Evolutionary conservation across 202 grass and related monocot genomes (phyloP).

Genomic region (Miscanthus sacchariflorus): DNA sequence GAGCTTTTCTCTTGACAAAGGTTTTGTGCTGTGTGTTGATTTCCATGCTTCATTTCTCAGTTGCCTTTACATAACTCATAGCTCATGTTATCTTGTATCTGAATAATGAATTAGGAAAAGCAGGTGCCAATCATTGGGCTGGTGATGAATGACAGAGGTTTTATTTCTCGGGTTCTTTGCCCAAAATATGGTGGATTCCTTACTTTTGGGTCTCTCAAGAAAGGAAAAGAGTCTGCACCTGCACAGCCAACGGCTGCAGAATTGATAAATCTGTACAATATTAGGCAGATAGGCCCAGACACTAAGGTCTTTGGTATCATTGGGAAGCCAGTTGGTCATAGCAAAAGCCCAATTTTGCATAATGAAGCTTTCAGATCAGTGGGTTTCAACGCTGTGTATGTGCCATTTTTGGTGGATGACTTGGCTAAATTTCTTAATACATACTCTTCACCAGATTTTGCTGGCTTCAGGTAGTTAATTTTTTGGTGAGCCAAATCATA

Average conservation of each 20-base stretch:
- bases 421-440: constrained; percentile 80
- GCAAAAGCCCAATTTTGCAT: constrained; percentile 94
- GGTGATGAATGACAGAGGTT: constrained; percentile 92
- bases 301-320: constrained; percentile 91
- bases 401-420: constrained; percentile 96
- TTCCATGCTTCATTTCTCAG: constrained; percentile 27
- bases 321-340: constrained; percentile 93
- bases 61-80: constrained; percentile 43
- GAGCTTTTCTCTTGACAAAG: constrained; percentile 21
- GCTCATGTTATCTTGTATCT: constrained; percentile 59
- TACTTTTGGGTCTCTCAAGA: constrained; percentile 81
- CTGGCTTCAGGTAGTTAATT: constrained; percentile 85
- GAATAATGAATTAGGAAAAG: constrained; percentile 87
- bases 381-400: constrained; percentile 91
- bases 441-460: constrained; percentile 94
- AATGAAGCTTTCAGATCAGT: constrained; percentile 90
- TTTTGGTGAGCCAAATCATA: constrained; percentile 22
- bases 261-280: constrained; percentile 84
- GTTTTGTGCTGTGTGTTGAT: constrained; percentile 19
- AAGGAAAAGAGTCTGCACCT: constrained; percentile 78
- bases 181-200: constrained; percentile 93
- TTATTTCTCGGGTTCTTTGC: constrained; percentile 87
- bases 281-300: constrained; percentile 73
- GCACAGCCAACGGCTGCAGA: constrained; percentile 78
- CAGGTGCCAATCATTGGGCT: constrained; percentile 92